Evolutionary conservation across 108 stramenopile species (phyloP).

Genomic region (Cyclotella cryptica): DNA sequence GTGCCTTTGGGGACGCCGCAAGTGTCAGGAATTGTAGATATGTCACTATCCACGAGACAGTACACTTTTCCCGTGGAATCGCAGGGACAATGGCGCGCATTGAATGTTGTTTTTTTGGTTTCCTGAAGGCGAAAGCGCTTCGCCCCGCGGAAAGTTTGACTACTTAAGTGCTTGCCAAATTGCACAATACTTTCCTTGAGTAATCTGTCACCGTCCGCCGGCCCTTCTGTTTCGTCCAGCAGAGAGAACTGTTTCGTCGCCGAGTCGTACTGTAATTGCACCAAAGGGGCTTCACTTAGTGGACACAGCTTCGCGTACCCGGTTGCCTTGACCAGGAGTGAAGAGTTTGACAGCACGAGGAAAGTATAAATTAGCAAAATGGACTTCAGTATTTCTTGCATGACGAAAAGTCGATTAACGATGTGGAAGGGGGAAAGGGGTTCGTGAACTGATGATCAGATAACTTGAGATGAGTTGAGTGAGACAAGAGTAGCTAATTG

Average conservation of each 20-base stretch:
- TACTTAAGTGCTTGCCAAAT: constrained; percentile 11
- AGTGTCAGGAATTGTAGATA: constrained; percentile 20
- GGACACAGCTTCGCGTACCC: constrained; percentile 32
- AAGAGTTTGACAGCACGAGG: too few relatives aligned
- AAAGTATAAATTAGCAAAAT: too few relatives aligned
- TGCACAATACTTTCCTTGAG: not conserved
- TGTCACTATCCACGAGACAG: constrained; percentile 39
- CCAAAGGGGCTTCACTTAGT: constrained; percentile 18
- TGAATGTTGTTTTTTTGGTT: constrained; percentile 9
- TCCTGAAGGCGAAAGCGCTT: not conserved
- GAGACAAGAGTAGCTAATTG: too few relatives aligned
- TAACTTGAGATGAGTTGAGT: too few relatives aligned
- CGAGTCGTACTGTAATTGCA: constrained; percentile 40
- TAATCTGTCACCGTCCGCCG: not conserved
- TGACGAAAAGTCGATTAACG: too few relatives aligned
- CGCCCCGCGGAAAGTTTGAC: not conserved
- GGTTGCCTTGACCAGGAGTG: not conserved
- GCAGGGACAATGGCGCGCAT: constrained; percentile 44
- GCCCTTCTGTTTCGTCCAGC: constrained; percentile 4
- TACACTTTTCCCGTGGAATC: constrained; percentile 31
- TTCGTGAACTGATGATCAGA: too few relatives aligned
- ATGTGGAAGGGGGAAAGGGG: too few relatives aligned
- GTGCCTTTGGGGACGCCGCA: constrained; percentile 31
- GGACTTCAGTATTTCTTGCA: too few relatives aligned
- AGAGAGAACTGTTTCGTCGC: constrained; percentile 28